A percentile compares a stretch with the other conserved stretches of the same genome.
phyloP scores from a whole-genome alignment of 306 rosid genomes.

The Acacia melanoxylon region DNA sequence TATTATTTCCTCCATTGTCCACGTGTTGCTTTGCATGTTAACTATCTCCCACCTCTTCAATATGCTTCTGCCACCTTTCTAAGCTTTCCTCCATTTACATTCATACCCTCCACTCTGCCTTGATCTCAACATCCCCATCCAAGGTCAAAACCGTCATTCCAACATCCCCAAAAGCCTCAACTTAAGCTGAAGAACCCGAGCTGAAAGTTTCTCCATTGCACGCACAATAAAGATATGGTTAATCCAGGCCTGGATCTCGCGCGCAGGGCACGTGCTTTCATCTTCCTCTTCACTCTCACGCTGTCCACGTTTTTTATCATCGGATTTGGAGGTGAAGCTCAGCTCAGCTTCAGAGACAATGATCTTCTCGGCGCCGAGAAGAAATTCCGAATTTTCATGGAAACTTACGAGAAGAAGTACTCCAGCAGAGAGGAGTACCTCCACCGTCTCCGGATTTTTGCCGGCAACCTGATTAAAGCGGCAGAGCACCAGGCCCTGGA shows the following conservation, averaged over 20 bases:
- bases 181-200: not conserved
- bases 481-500: constrained; percentile 78
- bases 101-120: not conserved
- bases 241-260: constrained; percentile 29
- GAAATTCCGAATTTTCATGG: constrained; percentile 65
- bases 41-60: not conserved
- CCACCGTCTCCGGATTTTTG: constrained; percentile 69
- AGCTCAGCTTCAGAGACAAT: constrained; percentile 12
- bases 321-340: constrained; percentile 10
- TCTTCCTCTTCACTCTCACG: constrained; percentile 47
- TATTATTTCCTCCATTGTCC: not conserved
- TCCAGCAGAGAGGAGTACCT: constrained; percentile 68
- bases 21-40: constrained; percentile 48
- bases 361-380: constrained; percentile 51
- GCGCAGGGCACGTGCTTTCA: constrained; percentile 35
- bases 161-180: not conserved
- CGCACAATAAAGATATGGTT: not conserved
- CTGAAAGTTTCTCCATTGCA: not conserved
- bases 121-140: not conserved
- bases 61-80: constrained; percentile 42
- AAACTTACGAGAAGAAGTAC: constrained; percentile 59
- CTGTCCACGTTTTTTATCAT: constrained; percentile 28
- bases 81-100: not conserved
- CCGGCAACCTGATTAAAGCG: constrained; percentile 62
- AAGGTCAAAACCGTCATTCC: constrained; percentile 23